A percentile compares a stretch with the other conserved stretches of the same genome.
These are phyloP conservation scores for Podaxis carcinomalis DNA, from an alignment of 768 basidiomycete genomes.

Conservation along the genomic window DNA sequence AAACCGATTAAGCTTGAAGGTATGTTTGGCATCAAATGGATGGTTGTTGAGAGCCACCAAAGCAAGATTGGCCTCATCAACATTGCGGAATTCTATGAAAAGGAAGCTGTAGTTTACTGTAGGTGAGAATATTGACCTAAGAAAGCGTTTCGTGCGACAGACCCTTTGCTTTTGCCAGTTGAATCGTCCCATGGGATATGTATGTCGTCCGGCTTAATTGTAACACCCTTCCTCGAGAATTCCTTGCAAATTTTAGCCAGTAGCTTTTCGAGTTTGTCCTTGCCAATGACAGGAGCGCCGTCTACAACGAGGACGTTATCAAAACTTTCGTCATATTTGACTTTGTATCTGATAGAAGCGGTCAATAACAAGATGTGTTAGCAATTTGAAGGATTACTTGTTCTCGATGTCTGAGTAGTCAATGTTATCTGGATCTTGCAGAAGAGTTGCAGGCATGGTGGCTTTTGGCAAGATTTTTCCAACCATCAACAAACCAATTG, in stretches of 20 bases:
- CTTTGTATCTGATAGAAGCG: constrained; percentile 61
- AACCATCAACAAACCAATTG: neutral
- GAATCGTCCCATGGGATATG: constrained; percentile 85
- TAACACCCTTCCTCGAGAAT: constrained; percentile 76
- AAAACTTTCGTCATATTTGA: constrained; percentile 79
- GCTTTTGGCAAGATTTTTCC: constrained; percentile 12
- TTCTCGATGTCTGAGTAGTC: constrained; percentile 88
- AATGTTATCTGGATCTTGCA: constrained; percentile 56
- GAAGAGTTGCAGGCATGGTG: constrained; percentile 44
- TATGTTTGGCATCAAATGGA: constrained; percentile 85
- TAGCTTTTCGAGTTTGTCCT: constrained; percentile 77
- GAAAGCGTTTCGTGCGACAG: constrained; percentile 18
- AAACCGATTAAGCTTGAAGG: constrained; percentile 82
- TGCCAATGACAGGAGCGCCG: constrained; percentile 87
- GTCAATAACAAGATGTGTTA: neutral
- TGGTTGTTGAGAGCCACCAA: constrained; percentile 67
- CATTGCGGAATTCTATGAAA: constrained; percentile 74
- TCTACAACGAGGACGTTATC: constrained; percentile 93
- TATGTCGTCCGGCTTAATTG: constrained; percentile 74
- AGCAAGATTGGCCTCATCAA: constrained; percentile 68
- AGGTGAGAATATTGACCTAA: constrained; percentile 5
- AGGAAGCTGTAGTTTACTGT: constrained; percentile 49
- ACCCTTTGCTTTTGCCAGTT: constrained; percentile 91
- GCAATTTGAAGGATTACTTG: constrained; percentile 43
- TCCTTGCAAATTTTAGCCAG: constrained; percentile 78